Percentiles rank a stretch among this genome's conserved stretches.
Evolutionary conservation across 2,329 filamentous ascomycete genomes (phyloP).

Genomic region (Hypomyces rosellus): DNA sequence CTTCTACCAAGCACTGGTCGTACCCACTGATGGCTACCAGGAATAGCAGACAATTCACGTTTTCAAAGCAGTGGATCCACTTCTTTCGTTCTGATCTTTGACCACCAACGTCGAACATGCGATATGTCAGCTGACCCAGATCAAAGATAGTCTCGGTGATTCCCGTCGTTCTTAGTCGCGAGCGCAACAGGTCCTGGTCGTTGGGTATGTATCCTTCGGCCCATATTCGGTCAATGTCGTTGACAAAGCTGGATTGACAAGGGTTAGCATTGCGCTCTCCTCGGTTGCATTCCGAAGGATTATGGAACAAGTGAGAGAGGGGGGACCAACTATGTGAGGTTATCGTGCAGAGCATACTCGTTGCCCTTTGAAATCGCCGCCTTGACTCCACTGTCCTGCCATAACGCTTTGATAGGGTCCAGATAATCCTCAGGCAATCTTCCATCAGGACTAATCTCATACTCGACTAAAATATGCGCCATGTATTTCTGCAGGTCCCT

Average conservation of each 20-base stretch:
- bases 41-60: conserved; percentile 87
- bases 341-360: conserved; percentile 94
- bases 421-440: conserved; percentile 72
- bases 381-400: conserved; percentile 78
- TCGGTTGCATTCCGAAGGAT: neutral
- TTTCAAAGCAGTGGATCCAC: conserved; percentile 96
- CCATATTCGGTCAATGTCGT: conserved; percentile 70
- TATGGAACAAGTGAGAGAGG: neutral
- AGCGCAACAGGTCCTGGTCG: conserved; percentile 90
- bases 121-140: conserved; percentile 83
- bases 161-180: conserved; percentile 83
- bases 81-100: conserved; percentile 93
- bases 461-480: conserved; percentile 68
- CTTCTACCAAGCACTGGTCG: conserved; percentile 92
- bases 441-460: conserved; percentile 78
- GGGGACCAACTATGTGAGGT: conserved; percentile 74
- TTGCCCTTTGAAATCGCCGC: conserved; percentile 88
- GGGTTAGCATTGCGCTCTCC: conserved; percentile 4
- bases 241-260: conserved; percentile 62
- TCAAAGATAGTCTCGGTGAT: conserved; percentile 96
- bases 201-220: conserved; percentile 74
- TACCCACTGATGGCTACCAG: conserved; percentile 94
- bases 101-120: conserved; percentile 94
- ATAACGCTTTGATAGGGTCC: conserved; percentile 74
- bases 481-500: conserved; percentile 59